Conservation (phyloP, 352 stramenopile genomes). For the Blastocystis sp. region DNA sequence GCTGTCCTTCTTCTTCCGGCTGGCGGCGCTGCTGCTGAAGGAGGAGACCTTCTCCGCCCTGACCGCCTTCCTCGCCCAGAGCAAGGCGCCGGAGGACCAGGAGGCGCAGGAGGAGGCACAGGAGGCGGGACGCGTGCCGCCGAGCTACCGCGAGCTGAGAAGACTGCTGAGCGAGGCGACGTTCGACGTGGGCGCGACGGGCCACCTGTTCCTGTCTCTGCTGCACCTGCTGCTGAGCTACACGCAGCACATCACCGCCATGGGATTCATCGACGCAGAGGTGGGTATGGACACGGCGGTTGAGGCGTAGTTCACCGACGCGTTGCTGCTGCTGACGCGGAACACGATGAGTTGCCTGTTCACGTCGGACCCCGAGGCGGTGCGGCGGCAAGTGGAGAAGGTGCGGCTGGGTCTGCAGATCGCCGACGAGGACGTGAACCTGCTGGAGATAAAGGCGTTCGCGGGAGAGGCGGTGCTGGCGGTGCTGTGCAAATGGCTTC, state of each 20-base stretch:
- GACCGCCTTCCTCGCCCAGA: neutral
- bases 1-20: neutral
- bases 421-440: constrained; percentile 6
- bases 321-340: neutral
- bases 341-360: neutral
- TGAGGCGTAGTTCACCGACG: constrained; percentile 9
- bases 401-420: neutral
- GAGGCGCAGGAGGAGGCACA: neutral
- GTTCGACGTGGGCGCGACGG: neutral
- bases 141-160: neutral
- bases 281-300: neutral
- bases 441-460: neutral
- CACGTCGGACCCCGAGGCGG: neutral
- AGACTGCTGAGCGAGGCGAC: neutral
- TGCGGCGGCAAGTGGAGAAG: neutral
- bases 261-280: constrained; percentile 4
- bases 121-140: neutral
- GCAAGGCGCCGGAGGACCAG: neutral
- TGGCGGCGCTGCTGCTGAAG: neutral
- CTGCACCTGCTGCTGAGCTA: constrained; percentile 33
- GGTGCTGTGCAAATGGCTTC: constrained; percentile 29
- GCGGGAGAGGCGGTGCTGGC: neutral
- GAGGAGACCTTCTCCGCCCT: neutral
- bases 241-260: neutral
- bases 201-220: constrained; percentile 5